A percentile compares a stretch with the other conserved stretches of the same genome.
Conservation (phyloP, 371 early-diverging fungal species). For the Lichtheimia corymbifera region DNA sequence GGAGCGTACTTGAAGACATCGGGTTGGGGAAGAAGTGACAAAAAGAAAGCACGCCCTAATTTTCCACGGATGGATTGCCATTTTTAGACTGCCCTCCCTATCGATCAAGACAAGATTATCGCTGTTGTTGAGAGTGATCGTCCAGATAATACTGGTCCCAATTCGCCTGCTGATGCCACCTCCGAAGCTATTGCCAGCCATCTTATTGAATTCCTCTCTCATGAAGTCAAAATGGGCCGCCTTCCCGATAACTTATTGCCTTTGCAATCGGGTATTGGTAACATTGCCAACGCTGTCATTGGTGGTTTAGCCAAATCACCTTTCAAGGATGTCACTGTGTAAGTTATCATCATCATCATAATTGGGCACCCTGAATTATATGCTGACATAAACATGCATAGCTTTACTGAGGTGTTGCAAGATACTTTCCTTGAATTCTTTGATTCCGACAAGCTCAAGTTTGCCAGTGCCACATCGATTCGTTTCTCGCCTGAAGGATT, state of each 20-base stretch:
- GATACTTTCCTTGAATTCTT: constrained; percentile 58
- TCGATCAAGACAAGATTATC: constrained; percentile 49
- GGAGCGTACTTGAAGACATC: too few species aligned
- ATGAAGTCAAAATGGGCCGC: constrained; percentile 53
- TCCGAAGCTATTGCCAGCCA: constrained; percentile 49
- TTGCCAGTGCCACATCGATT: constrained; percentile 56
- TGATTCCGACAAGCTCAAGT: constrained; percentile 50
- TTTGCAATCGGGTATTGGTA: constrained; percentile 57
- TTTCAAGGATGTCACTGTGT: constrained; percentile 55
- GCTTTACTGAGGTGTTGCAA: constrained; percentile 52
- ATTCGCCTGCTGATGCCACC: constrained; percentile 41
- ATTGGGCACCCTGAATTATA: too few species aligned
- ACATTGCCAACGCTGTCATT: constrained; percentile 60
- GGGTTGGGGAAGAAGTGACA: neutral
- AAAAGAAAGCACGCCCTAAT: neutral
- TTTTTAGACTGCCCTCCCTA: constrained; percentile 45
- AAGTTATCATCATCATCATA: constrained; percentile 15
- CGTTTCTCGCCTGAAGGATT: constrained; percentile 58
- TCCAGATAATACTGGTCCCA: constrained; percentile 48
- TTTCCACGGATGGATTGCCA: neutral
- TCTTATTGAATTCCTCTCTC: constrained; percentile 51
- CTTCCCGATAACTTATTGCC: constrained; percentile 49
- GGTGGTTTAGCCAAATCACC: constrained; percentile 51
- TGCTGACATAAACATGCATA: constrained; percentile 8
- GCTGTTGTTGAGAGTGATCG: constrained; percentile 48